phyloP scores from a whole-genome alignment of 73 alveolate genomes.

The Paramecium sonneborni region DNA sequence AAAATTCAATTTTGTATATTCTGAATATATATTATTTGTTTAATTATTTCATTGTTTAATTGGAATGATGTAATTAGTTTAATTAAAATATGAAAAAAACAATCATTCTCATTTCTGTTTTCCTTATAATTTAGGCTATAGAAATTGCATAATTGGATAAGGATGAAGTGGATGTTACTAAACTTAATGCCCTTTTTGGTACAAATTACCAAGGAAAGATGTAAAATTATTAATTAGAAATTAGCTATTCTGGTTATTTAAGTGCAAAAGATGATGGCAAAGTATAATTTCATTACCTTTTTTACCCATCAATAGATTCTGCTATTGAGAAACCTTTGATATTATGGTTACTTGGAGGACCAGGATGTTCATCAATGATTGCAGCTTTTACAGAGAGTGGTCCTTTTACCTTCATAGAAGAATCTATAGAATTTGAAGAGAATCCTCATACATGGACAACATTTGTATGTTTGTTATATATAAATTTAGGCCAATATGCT shows the following conservation, averaged over 20 bases:
- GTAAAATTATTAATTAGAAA: not conserved
- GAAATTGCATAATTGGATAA: not conserved
- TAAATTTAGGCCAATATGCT: constrained; percentile 76
- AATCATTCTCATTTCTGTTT: not conserved
- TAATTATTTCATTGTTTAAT: not conserved
- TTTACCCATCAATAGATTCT: not conserved
- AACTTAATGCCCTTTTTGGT: not conserved
- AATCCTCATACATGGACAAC: constrained; percentile 56
- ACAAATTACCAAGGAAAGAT: not conserved
- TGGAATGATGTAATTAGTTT: not conserved
- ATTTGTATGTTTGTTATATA: not conserved
- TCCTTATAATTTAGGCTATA: not conserved
- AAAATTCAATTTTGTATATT: not conserved
- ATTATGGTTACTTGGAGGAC: constrained; percentile 96
- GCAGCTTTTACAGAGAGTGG: constrained; percentile 88
- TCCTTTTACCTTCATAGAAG: constrained; percentile 65
- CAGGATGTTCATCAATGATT: constrained; percentile 89
- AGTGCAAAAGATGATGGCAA: not conserved
- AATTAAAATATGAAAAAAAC: not conserved
- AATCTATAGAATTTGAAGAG: not conserved
- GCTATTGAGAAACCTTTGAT: constrained; percentile 61
- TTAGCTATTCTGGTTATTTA: constrained; percentile 14
- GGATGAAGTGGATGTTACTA: not conserved
- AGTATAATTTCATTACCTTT: not conserved
- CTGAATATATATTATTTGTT: not conserved